Conservation (phyloP, 225 moss, liverwort and hornwort species). For the Physcomitrium patens region DNA sequence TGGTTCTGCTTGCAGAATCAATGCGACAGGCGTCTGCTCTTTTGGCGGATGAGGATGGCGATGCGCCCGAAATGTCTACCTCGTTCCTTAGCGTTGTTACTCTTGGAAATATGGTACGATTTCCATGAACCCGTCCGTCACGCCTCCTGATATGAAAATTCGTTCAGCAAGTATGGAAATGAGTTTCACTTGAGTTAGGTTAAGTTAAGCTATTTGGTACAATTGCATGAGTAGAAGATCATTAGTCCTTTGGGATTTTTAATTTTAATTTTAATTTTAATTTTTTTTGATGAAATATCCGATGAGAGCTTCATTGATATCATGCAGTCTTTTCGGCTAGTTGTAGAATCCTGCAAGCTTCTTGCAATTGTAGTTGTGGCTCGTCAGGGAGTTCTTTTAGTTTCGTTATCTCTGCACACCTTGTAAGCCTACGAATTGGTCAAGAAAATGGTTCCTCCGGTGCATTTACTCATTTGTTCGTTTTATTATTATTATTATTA, state of each 20-base stretch:
- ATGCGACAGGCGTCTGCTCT: conserved; percentile 97
- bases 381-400: not conserved
- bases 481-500: too few relatives aligned
- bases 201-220: not conserved
- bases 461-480: not conserved
- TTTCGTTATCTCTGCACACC: not conserved
- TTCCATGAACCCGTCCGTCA: not conserved
- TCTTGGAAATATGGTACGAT: conserved; percentile 88
- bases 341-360: conserved; percentile 3
- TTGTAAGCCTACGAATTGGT: not conserved
- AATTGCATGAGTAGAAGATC: not conserved
- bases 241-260: not conserved
- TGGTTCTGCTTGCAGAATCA: conserved; percentile 86
- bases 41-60: conserved; percentile 86
- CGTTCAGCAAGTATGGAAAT: not conserved
- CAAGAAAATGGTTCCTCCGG: not conserved
- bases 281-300: not conserved
- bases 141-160: not conserved
- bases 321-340: conserved; percentile 7
- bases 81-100: conserved; percentile 90
- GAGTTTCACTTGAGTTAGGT: conserved; percentile 39
- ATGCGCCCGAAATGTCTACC: conserved; percentile 53
- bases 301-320: not conserved
- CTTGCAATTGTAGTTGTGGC: not conserved
- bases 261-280: too few relatives aligned